Base-by-base conservation (phyloP, 495 filamentous ascomycete genomes). In the Trichocladium antarcticum region DNA sequence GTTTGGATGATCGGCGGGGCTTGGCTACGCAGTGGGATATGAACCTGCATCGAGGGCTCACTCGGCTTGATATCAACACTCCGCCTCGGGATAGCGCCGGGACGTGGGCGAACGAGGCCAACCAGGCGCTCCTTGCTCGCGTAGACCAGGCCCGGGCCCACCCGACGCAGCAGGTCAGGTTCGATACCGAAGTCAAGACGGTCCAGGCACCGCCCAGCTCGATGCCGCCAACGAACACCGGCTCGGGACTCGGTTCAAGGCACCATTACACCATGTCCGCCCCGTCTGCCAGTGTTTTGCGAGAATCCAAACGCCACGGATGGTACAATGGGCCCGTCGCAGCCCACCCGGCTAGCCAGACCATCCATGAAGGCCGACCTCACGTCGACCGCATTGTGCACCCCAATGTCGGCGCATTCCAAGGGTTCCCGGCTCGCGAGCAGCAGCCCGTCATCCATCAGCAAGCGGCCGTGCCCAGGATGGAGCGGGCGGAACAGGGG, bases 1-100 rank as follows among this genome's bases (percentile, higher is more conserved):
- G 68, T 4, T 65, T 71, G 9, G 77, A 81, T 12, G 80, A 85
- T 37, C 73, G 79, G 27, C 77, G 79, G 14, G 75, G 71, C 21
- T 73, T 78, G 45, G 31, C 46, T 5, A 68, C 74, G 9, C 82
- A 83, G 6, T 93, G 85, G 80, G 88, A 92, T 49, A 81, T 78
- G 69, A 77, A 76, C 3, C 62, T 93, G 24, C 84, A 93, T 51
- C 79, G 78, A 28, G 84, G 82, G 17, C 58, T 93, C 14, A 86
- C 79, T 1, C 74, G 82, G 31, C 74, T 92, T 9, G 84, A 89
- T 43, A 80, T 93, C 61, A 72, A 70, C 50, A 76, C 72, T 11
- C 65, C 68, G 12, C 73, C 77, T 7, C 65, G 69, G 37, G 84
- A 87, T 45, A 67, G 77, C 7, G 68, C 74, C 0, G 59, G 69